Evolutionary conservation across 129 eudicot species (phyloP), one percentile per base, ranked within the genome.

Genomic region (Pseudognaphalium luteoalbum): DNA sequence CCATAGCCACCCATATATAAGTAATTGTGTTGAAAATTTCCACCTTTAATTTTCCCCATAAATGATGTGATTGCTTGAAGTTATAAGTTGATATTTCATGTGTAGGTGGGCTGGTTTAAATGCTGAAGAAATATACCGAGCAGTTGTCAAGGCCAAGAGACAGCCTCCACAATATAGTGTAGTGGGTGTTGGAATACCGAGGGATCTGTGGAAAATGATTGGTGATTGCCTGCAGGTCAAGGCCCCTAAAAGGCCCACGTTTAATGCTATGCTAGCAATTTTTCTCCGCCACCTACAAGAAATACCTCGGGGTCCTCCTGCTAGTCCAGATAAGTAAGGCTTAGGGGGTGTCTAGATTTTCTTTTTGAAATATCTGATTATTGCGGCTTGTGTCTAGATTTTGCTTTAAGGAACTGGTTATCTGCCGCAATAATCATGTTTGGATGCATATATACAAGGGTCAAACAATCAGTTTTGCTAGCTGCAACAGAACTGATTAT

Each of bases 151-250:
- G 81, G 94, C 85, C 1, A 82, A 82, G 71, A 79, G 79, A 73
- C 96, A 87, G 76, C 99, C 99, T 84, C 99, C 99, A 51, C 99
- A 94, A 78, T 94, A 94, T 83, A 94, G 97, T 80, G 99, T 94
- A 50, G 97, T 91, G 41, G 99, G 99, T 82, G 99, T 91, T 72
- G 99, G 99, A 64, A 91, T 94, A 79, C 99, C 99, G 3, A 86
- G 93, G 82, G 97, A 94, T 66, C 72, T 94, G 76, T 94, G 99
- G 99, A 91, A 91, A 84, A 91, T 94, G 99, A 91, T 94, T 81
- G 99, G 99, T 41, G 99, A 94, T 19, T 94, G 99, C 83, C 80
- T 94, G 81, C 97, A 94, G 76, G 87, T 89, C 81, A 91, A 86
- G 86, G 89, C 96, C 37, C 82, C 96, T 21, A 91, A 72, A 85